Evolutionary conservation across 2,329 filamentous ascomycete genomes (phyloP), one percentile per base, ranked within the genome.

Genomic region (Aspergillus vadensis): DNA sequence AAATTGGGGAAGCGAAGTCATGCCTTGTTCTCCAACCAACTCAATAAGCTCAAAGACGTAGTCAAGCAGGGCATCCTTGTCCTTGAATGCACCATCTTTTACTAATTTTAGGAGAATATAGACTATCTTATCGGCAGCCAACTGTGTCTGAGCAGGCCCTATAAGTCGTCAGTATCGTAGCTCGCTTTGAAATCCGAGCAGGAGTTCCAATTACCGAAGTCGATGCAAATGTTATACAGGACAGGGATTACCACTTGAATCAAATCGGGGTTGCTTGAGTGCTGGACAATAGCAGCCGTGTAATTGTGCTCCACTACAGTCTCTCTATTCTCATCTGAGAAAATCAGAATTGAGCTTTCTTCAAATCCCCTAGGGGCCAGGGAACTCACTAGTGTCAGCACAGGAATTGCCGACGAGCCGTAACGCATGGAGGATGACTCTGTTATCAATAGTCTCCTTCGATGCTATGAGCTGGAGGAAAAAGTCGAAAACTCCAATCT

Each of bases 161-260:
- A 50, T 14, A 15, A 14, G n/a, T 25, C 6, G 57, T 74, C 57
- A 75, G 67, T 53, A 52, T 55, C n/a, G 19, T 14, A 30, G 19
- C 27, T 38, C 36, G 17, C 21, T 19, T 41, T 7, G 4, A 10
- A 12, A 25, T 15, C 17, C 14, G 2, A n/a, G n/a, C 17, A 27
- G 10, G 23, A 15, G 14, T 7, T 7, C 12, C 14, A 47, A 67
- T 55, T 64, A 80, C 78, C 78, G 66, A 73, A 80, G 61, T 80
- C 79, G 59, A 76, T 71, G 65, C 78, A 80, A 54, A 79, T 74
- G 59, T 81, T 81, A 67, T 78, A 80, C 47, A 80, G 70, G 48
- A 80, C 78, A 59, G 77, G 76, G 59, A 80, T 75, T 25, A 74
- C 74, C 25, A 80, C 72, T 59, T 77, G 70, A 15, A 74, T 67